These are phyloP conservation scores for Globisporangium nunn DNA, from an alignment of 352 stramenopile species.

Conservation along the genomic window DNA sequence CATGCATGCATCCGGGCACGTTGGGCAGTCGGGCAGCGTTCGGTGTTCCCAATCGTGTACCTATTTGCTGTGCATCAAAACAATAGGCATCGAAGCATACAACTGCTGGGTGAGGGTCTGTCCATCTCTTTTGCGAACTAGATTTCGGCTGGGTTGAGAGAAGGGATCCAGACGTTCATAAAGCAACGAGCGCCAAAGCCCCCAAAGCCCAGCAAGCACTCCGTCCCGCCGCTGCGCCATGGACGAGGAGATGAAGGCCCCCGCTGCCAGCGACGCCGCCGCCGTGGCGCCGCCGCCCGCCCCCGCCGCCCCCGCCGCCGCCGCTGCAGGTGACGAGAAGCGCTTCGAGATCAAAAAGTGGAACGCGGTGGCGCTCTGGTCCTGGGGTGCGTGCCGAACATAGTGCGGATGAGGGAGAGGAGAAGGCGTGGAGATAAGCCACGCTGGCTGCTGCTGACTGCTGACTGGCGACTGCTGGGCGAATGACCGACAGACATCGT, in stretches of 20 bases:
- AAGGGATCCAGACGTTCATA: background rate
- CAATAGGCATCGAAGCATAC: too few species aligned
- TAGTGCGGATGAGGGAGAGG: too few species aligned
- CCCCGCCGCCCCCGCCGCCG: constrained; percentile 4
- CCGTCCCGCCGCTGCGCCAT: constrained; percentile 14
- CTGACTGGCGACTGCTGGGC: constrained; percentile 1
- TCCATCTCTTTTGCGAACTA: background rate
- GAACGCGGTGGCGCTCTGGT: constrained; percentile 99
- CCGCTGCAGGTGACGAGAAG: constrained; percentile 44
- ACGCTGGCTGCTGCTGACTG: background rate
- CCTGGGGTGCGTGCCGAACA: constrained; percentile 79
- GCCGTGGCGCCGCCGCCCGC: constrained; percentile 10
- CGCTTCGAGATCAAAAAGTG: constrained; percentile 99
- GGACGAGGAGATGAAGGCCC: constrained; percentile 72
- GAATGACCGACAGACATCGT: constrained; percentile 52
- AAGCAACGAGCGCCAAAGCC: background rate
- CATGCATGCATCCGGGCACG: too few species aligned
- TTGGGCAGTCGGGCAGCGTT: too few species aligned
- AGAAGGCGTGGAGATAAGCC: too few species aligned
- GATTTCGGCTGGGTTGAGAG: background rate
- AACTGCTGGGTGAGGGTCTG: too few species aligned
- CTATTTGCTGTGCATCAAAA: too few species aligned
- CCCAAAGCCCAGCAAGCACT: too few species aligned
- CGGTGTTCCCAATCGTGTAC: too few species aligned
- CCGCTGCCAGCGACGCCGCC: constrained; percentile 9